These are phyloP conservation scores for Santalum album DNA, from an alignment of 164 flowering plant genomes.

Conservation along the genomic window DNA sequence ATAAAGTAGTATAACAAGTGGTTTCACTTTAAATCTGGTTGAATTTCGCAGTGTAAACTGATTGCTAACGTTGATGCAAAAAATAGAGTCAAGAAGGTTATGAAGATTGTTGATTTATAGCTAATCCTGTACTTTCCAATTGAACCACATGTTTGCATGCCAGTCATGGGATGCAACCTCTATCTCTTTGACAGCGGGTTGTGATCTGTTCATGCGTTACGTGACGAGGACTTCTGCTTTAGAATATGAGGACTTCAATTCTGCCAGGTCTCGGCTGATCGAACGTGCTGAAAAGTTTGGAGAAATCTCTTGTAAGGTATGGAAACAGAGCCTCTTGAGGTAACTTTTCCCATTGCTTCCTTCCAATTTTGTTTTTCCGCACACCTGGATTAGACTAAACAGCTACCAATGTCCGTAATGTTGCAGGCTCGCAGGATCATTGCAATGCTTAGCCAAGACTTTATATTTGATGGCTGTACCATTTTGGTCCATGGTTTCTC, in stretches of 20 bases:
- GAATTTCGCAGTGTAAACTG: too few species aligned
- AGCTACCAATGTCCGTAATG: constrained; percentile 3
- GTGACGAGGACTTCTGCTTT: constrained; percentile 93
- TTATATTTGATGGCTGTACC: constrained; percentile 92
- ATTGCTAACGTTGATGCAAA: not conserved
- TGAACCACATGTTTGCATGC: constrained; percentile 9
- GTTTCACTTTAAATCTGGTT: too few species aligned
- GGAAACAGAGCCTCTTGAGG: constrained; percentile 7
- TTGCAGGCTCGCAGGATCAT: constrained; percentile 86
- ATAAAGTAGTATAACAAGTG: too few species aligned
- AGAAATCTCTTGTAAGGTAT: constrained; percentile 86
- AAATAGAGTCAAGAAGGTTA: not conserved
- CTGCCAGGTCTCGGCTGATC: constrained; percentile 87
- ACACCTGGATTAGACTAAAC: not conserved
- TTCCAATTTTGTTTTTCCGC: not conserved
- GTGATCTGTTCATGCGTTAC: constrained; percentile 93
- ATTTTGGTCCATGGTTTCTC: constrained; percentile 98
- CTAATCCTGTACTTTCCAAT: constrained; percentile 1
- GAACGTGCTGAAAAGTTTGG: constrained; percentile 98
- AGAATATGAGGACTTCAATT: constrained; percentile 83
- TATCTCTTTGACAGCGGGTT: constrained; percentile 90
- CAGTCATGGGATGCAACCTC: constrained; percentile 96
- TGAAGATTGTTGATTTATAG: not conserved
- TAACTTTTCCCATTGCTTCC: not conserved
- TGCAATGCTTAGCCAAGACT: constrained; percentile 94